A percentile compares a stretch with the other conserved stretches of the same genome.
Evolutionary conservation across 1,139 yeast genomes (phyloP).

Genomic region (Arxiozyma telluris): DNA sequence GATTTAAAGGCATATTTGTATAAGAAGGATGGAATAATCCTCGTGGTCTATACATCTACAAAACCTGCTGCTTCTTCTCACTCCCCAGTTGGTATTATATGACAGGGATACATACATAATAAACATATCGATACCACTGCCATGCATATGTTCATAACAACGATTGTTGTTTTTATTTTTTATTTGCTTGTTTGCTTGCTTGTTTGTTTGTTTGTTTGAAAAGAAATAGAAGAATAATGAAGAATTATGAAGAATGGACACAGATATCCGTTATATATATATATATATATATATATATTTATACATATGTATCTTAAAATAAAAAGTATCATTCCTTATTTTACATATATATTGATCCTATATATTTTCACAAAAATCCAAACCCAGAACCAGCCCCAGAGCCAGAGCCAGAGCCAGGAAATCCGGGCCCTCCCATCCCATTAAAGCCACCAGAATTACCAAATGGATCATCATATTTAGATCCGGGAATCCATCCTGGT

Average conservation of each 20-base stretch:
- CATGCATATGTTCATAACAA: not conserved
- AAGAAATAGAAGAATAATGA: too few relatives aligned
- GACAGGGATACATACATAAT: too few relatives aligned
- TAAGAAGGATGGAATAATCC: constrained; percentile 20
- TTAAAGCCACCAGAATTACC: constrained; percentile 11
- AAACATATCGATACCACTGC: too few relatives aligned
- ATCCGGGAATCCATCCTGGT: constrained; percentile 34
- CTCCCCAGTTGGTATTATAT: not conserved
- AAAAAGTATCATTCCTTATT: not conserved
- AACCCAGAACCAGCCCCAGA: constrained; percentile 8
- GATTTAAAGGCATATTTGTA: constrained; percentile 12
- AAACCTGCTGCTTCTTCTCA: not conserved
- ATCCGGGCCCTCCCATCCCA: constrained; percentile 5
- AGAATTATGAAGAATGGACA: too few relatives aligned
- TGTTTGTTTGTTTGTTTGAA: too few relatives aligned
- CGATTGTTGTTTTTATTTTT: too few relatives aligned
- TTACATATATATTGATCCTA: not conserved
- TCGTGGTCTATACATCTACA: not conserved
- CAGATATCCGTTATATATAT: not conserved
- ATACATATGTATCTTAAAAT: not conserved
- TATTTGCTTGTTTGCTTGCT: too few relatives aligned
- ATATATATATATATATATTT: not conserved
- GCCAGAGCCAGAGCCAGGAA: constrained; percentile 5
- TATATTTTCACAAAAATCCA: constrained; percentile 3
- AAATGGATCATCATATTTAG: constrained; percentile 33